Base-by-base conservation (phyloP, 2,329 filamentous ascomycete genomes). In the Sporothrix variecibatus region DNA sequence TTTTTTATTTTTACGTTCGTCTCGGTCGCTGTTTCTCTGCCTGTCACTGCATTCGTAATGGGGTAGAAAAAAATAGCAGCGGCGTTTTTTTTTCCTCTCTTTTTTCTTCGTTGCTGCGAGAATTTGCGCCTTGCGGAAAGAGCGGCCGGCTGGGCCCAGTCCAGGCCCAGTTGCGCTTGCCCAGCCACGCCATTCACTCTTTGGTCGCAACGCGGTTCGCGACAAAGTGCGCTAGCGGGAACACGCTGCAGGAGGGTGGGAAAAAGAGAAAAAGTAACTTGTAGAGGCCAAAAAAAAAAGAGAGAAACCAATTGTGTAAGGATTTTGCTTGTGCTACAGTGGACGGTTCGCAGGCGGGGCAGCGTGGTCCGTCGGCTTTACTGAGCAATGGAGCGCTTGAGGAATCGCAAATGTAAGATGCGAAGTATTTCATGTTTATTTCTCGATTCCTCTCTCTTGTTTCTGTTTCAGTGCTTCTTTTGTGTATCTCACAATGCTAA, bases 161-260 rank as follows among this genome's bases (percentile, higher is more conserved):
- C 60, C 67, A 60, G 17, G n/a, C 17, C 11, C 11, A n/a, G 28
- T 60, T 58, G 58, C 51, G 65, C 49, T 46, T 72, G 70, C 71
- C 73, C 62, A 73, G 68, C 73, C 73, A 76, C 73, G 68, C 74
- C 62, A 75, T 46, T 43, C 28, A 70, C 43, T 49, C n/a, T 67
- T 49, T 38, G 67, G 56, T 74, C 60, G 40, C 72, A 74, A 76
- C 75, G 75, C 75, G 74, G 51, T 69, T 75, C 74, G 75, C 74
- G 73, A 76, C 71, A 72, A 73, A 64, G 12, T n/a, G 28, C 64
- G 58, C 73, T 73, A 74, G 67, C 73, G 72, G 56, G 38, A 26
- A 58, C 23, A 46, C 51, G n/a, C 31, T 60, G 51, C 69, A 72
- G 46, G 40, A 40, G 64, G 51, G 38, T 23, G n/a, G 43, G 46